These are phyloP conservation scores for Macrophomina tecta DNA, from an alignment of 2,329 filamentous ascomycete species.

Conservation along the genomic window DNA sequence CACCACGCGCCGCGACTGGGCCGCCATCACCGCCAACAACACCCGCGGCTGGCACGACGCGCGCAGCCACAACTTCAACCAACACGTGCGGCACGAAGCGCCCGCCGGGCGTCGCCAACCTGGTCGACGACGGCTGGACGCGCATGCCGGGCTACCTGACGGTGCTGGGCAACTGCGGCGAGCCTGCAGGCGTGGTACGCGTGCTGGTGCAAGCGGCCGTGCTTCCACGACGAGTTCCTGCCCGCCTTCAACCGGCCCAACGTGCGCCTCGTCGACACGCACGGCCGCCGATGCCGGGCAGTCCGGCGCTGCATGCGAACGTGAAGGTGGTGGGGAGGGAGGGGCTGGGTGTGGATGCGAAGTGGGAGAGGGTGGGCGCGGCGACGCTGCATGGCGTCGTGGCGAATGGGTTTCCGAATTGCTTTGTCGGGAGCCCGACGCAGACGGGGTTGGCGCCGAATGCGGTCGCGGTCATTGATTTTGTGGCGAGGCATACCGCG, in stretches of 20 bases:
- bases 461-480: not conserved
- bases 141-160: constrained; percentile 45
- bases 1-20: constrained; percentile 53
- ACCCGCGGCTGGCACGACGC: constrained; percentile 57
- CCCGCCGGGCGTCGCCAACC: constrained; percentile 40
- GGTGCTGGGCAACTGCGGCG: constrained; percentile 55
- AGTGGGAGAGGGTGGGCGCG: constrained; percentile 52
- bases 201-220: constrained; percentile 67
- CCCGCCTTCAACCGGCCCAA: constrained; percentile 63
- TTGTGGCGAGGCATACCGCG: not conserved
- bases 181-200: constrained; percentile 66
- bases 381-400: constrained; percentile 60
- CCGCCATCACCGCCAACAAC: constrained; percentile 36
- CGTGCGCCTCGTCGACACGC: constrained; percentile 66
- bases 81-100: constrained; percentile 41
- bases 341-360: constrained; percentile 53
- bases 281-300: constrained; percentile 46
- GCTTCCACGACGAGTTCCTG: constrained; percentile 67
- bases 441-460: not conserved
- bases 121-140: constrained; percentile 53
- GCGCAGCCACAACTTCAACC: constrained; percentile 54
- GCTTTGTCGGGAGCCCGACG: constrained; percentile 50
- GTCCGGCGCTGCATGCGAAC: constrained; percentile 36
- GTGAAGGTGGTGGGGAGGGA: constrained; percentile 54
- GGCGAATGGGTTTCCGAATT: constrained; percentile 60